Conservation (phyloP, 2,329 filamentous ascomycete genomes). For the Monosporascus sp. region DNA sequence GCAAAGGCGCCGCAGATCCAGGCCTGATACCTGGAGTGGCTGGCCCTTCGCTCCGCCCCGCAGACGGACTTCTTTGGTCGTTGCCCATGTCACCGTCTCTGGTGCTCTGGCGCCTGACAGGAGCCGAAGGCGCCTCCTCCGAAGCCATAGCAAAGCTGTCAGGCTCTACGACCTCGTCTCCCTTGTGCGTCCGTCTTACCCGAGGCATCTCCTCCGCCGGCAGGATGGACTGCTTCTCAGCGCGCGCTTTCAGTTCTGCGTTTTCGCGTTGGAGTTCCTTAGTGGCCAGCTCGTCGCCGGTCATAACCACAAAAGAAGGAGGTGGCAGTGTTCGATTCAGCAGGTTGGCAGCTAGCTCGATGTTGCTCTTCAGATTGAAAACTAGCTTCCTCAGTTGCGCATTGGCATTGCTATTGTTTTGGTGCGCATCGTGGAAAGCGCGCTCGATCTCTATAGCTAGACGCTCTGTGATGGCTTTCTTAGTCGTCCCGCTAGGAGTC, state of each 20-base stretch:
- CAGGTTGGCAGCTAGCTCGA: slow-evolving; percentile 68
- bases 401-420: slow-evolving; percentile 41
- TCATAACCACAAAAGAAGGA: slow-evolving; percentile 79
- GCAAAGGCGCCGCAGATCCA: slow-evolving; percentile 28
- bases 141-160: slow-evolving; percentile 43
- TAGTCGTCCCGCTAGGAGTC: slow-evolving; percentile 57
- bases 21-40: slow-evolving; percentile 13
- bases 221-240: slow-evolving; percentile 79
- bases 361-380: slow-evolving; percentile 86
- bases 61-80: slow-evolving; percentile 6
- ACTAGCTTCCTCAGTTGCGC: slow-evolving; percentile 69
- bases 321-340: slow-evolving; percentile 68
- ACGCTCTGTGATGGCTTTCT: slow-evolving; percentile 60
- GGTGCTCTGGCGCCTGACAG: slow-evolving; percentile 29
- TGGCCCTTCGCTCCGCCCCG: slow-evolving; percentile 9
- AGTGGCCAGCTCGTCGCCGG: slow-evolving; percentile 82
- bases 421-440: slow-evolving; percentile 53
- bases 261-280: slow-evolving; percentile 78
- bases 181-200: slow-evolving; percentile 87
- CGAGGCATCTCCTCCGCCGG: slow-evolving; percentile 71
- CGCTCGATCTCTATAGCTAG: slow-evolving; percentile 78
- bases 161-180: slow-evolving; percentile 81
- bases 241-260: slow-evolving; percentile 69
- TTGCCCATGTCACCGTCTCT: slow-evolving; percentile 8
- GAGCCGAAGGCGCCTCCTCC: slow-evolving; percentile 32